Base-by-base conservation (phyloP, 2,329 filamentous ascomycete species). In the Aspergillus sp. region DNA sequence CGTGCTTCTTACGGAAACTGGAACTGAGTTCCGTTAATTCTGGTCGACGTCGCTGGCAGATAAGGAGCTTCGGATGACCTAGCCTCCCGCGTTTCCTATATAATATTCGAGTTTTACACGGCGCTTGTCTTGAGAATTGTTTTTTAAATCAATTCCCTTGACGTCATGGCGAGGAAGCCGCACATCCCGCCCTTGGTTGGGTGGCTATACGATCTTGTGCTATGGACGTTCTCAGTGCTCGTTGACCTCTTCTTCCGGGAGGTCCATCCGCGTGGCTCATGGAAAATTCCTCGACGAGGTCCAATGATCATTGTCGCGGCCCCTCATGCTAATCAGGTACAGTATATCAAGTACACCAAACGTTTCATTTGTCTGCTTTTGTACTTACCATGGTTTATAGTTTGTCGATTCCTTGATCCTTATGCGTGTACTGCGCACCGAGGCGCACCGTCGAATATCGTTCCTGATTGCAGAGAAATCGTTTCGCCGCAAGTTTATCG, bases 241-340 rank as follows among this genome's bases (percentile, higher is more conserved):
- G 87, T 96, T 64, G 95, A 99, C 76, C 87, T 97, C 65, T 99
- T 99, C 85, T 99, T 99, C 81, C 89, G 95, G 66, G 95, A 99
- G 77, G 91, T 99, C 15, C 93, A 98, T 73, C 95, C 95, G 12
- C 86, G 95, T 64, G 92, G 92, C 65, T 91, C 93, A 62, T 99
- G 95, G 92, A 93, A 93, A 76, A 90, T 99, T 45, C 95, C 95
- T 45, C 87, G 89, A 68, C 84, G 86, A 62, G 95, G 93, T 0
- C 93, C 95, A 1, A 86, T 99, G 62, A 90, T 99, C 59, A 95
- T 99, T 70, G 95, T 99, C 65, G 95, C 93, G 45, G 95, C 93
- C 55, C 95, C 95, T 64, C 95, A 99, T 81, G 93, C 93, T 59
- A 99, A 99, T 74, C 91, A 95, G 84, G 89, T 91, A 77, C 59